phyloP scores from a whole-genome alignment of 805 yeast genomes.

The Zygoascus biomembranicola region DNA sequence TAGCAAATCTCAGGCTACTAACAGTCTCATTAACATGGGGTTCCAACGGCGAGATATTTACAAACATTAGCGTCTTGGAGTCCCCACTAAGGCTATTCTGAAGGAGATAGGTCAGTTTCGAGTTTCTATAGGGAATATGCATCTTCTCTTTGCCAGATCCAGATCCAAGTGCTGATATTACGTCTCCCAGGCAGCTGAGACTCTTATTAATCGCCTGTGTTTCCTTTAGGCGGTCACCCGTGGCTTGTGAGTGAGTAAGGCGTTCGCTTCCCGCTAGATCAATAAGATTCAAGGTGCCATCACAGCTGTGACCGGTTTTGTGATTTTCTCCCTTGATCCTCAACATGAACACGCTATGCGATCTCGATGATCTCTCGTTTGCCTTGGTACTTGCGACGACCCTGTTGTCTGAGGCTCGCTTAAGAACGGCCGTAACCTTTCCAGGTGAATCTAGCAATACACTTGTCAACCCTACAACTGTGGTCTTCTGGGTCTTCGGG shows the following conservation, averaged over 20 bases:
- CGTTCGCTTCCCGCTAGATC: constrained; percentile 96
- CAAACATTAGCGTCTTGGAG: constrained; percentile 90
- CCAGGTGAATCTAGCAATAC: constrained; percentile 38
- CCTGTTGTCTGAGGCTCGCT: constrained; percentile 51
- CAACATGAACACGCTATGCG: constrained; percentile 76
- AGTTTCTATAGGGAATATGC: constrained; percentile 63
- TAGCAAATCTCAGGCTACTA: constrained; percentile 82
- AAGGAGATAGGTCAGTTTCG: constrained; percentile 71
- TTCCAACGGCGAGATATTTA: constrained; percentile 65
- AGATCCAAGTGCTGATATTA: constrained; percentile 58
- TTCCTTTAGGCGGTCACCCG: constrained; percentile 74
- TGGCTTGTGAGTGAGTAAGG: constrained; percentile 60
- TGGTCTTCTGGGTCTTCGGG: constrained; percentile 42
- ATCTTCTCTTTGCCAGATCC: constrained; percentile 19
- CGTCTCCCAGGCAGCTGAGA: constrained; percentile 83
- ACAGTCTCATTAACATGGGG: constrained; percentile 66
- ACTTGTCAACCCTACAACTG: constrained; percentile 50
- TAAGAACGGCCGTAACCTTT: constrained; percentile 44
- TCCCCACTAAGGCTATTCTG: constrained; percentile 79
- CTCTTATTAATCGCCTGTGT: constrained; percentile 87
- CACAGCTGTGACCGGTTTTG: constrained; percentile 38
- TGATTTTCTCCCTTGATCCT: constrained; percentile 47
- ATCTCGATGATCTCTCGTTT: constrained; percentile 81
- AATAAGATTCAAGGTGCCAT: constrained; percentile 67
- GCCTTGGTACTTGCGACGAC: constrained; percentile 75